Evolutionary conservation across 441 rosid species (phyloP).

Genomic region (Adansonia gregorii): DNA sequence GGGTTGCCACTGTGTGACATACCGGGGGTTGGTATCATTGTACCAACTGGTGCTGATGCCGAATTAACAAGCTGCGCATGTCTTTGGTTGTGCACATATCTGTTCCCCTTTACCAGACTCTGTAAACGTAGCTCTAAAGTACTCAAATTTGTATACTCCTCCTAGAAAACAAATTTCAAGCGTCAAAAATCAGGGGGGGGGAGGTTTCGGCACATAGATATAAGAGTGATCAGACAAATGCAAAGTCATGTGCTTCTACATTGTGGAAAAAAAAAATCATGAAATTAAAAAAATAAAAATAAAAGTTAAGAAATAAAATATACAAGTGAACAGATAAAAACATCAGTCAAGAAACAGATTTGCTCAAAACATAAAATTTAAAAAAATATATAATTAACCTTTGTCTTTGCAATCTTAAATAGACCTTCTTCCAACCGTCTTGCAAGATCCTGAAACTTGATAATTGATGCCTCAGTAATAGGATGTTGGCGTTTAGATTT

Average conservation of each 20-base stretch:
- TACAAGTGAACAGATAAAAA: background rate
- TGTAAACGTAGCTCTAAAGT: conserved; percentile 80
- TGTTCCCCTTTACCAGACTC: conserved; percentile 52
- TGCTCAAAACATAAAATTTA: background rate
- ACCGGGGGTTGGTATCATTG: conserved; percentile 99
- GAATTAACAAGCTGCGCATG: conserved; percentile 61
- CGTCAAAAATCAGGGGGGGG: conserved; percentile 14
- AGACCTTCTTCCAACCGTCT: conserved; percentile 94
- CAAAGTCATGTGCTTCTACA: background rate
- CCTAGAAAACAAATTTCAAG: conserved; percentile 49
- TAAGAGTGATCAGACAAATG: background rate
- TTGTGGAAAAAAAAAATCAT: background rate
- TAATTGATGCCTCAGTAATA: conserved; percentile 50
- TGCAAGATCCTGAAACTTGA: conserved; percentile 65
- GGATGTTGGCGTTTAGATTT: conserved; percentile 59
- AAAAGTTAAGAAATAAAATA: background rate
- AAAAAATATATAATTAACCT: conserved; percentile 51
- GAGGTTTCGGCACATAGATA: background rate
- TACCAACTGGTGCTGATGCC: conserved; percentile 57
- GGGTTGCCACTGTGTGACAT: conserved; percentile 77
- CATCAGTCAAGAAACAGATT: conserved; percentile 7
- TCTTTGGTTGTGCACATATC: conserved; percentile 57
- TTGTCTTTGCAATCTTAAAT: conserved; percentile 68
- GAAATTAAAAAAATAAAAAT: background rate
- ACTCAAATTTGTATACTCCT: conserved; percentile 70